Base-by-base conservation (phyloP, 148 eudicot species). In the Heliosperma pusillum region DNA sequence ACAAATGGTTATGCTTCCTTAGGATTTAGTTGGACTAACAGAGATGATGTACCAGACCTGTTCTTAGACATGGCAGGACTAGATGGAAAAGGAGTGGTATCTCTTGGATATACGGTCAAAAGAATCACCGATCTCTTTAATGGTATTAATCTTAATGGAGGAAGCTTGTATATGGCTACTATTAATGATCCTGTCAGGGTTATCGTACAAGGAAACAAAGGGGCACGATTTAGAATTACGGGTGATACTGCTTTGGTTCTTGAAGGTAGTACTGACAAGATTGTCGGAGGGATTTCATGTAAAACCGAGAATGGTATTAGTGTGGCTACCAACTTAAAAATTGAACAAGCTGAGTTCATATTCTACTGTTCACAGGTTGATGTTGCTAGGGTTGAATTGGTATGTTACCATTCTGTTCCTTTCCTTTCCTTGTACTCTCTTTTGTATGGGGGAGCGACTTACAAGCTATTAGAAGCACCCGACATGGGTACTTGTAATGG, bases 111-210 rank as follows among this genome's bases (percentile, higher is more conserved):
- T 73, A 26, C 83, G 3, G 58, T 78, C 7, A 45, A 79, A 70
- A 69, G 66, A 16, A 21, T 89, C 50, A 22, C 26, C 1, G 29
- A 70, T 57, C 29, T 78, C 8, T 86, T 88, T 69, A 66, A 83
- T 7, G 69, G 71, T 1, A 59, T 72, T 27, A 69, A 77, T 16
- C 21, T 63, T 13, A 69, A 69, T 24, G 83, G 76, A 75, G 90
- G 84, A 68, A 80, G 74, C 68, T 83, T 88, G 76, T 86, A 78
- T 71, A 73, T 90, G 82, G 88, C 80, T 29, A 76, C 87, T 21
- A 19, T 61, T 19, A 26, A 15, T 67, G 71, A 71, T 75, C 84
- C 78, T 57, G 83, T 81, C 66, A 77, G 74, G 71, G 71, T 81
- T 52, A 61, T 88, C 2, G n/a, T 44, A 58, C 65, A 75, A 33